These are phyloP conservation scores for Penicillium paxilli DNA, from an alignment of 495 filamentous ascomycete species.

Conservation along the genomic window DNA sequence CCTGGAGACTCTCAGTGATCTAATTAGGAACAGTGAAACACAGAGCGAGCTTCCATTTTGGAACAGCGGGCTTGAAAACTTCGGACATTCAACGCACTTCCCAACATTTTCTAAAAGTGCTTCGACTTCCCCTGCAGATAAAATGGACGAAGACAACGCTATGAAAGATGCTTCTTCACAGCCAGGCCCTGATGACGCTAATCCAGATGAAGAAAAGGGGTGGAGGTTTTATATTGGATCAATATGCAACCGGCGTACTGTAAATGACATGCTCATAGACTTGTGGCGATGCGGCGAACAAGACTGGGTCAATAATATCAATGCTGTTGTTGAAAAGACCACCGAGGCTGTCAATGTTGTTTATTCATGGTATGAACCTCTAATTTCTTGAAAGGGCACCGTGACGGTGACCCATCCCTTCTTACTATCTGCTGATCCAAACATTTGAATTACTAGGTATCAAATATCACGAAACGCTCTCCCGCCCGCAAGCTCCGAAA, in stretches of 20 bases:
- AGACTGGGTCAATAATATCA: constrained; percentile 19
- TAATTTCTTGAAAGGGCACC: too few relatives aligned
- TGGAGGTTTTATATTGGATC: constrained; percentile 29
- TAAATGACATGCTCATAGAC: constrained; percentile 25
- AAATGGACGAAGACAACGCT: constrained; percentile 12
- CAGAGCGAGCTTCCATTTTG: constrained; percentile 29
- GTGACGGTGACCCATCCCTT: too few relatives aligned
- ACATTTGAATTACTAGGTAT: constrained; percentile 11
- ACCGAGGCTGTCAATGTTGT: constrained; percentile 17
- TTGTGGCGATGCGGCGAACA: constrained; percentile 26
- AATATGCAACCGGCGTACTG: constrained; percentile 28
- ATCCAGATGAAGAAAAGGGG: constrained; percentile 24
- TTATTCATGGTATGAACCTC: constrained; percentile 15
- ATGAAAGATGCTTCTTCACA: not conserved
- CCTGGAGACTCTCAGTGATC: not conserved
- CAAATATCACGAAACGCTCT: constrained; percentile 13
- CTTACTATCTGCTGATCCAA: not conserved
- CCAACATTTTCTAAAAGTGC: constrained; percentile 20
- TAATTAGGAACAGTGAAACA: constrained; percentile 17
- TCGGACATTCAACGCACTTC: constrained; percentile 22
- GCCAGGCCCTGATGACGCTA: constrained; percentile 6
- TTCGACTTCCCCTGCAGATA: constrained; percentile 12
- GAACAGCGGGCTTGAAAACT: constrained; percentile 23
- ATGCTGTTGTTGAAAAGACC: constrained; percentile 12
- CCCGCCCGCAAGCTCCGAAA: constrained; percentile 1